Evolutionary conservation across 1,284 basidiomycete species (phyloP).

Genomic region (Tetrapyrgos nigripes): DNA sequence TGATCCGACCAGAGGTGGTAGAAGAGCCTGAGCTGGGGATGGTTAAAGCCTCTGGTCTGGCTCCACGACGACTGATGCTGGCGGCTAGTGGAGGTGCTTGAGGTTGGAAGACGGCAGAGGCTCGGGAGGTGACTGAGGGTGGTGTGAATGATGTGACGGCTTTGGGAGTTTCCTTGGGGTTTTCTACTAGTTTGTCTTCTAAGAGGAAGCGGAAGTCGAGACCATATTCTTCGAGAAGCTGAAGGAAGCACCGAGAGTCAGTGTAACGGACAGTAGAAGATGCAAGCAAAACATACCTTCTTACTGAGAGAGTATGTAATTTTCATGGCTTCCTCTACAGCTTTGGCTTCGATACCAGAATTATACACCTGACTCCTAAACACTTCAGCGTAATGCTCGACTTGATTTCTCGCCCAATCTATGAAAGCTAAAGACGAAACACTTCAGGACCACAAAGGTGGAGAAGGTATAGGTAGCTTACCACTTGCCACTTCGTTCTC

Average conservation of each 20-base stretch:
- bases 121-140: slow-evolving; percentile 1
- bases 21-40: not conserved
- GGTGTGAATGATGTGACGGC: slow-evolving; percentile 32
- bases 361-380: slow-evolving; percentile 94
- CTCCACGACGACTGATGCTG: not conserved
- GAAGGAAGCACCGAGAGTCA: not conserved
- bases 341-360: slow-evolving; percentile 71
- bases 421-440: slow-evolving; percentile 74
- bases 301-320: slow-evolving; percentile 82
- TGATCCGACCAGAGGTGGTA: not conserved
- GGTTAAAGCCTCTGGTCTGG: not conserved
- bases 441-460: slow-evolving; percentile 11
- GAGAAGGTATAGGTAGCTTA: slow-evolving; percentile 45
- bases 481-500: slow-evolving; percentile 94
- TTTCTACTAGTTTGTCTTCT: slow-evolving; percentile 67
- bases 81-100: not conserved
- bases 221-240: slow-evolving; percentile 76
- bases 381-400: slow-evolving; percentile 84
- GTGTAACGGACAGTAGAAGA: slow-evolving; percentile 1
- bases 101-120: slow-evolving; percentile 21
- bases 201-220: slow-evolving; percentile 92
- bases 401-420: slow-evolving; percentile 91
- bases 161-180: slow-evolving; percentile 46
- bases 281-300: slow-evolving; percentile 58
- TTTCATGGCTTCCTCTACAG: slow-evolving; percentile 77